These are phyloP conservation scores for Zasmidium citrigriseum DNA, from an alignment of 2,329 filamentous ascomycete species.

Conservation along the genomic window DNA sequence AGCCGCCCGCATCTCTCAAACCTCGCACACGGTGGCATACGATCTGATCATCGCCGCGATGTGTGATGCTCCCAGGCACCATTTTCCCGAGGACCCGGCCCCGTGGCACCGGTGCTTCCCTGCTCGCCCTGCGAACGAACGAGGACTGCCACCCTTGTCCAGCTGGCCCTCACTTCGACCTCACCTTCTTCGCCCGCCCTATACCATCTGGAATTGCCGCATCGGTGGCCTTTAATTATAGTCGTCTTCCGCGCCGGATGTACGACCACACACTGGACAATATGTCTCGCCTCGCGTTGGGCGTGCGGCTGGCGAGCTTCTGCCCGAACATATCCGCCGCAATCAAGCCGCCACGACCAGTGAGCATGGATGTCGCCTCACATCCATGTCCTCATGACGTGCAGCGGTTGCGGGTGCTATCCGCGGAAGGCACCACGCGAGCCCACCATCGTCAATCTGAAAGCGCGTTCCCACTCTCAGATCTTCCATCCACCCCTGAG, in stretches of 20 bases:
- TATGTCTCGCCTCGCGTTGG: neutral
- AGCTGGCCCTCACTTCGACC: neutral
- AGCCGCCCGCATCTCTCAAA: neutral
- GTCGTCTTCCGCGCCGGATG: neutral
- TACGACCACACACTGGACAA: neutral
- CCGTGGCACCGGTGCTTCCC: slow-evolving; percentile 15
- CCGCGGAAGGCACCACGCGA: neutral
- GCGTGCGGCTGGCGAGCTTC: neutral
- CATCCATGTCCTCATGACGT: neutral
- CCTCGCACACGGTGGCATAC: too few species aligned
- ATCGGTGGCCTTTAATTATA: neutral
- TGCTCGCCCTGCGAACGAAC: neutral
- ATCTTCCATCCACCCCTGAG: neutral
- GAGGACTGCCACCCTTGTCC: neutral
- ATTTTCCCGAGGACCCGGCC: slow-evolving; percentile 12
- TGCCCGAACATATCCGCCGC: slow-evolving; percentile 6
- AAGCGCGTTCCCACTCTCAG: neutral
- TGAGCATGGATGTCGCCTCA: neutral
- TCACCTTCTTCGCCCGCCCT: too few species aligned
- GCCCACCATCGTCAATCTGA: slow-evolving; percentile 1
- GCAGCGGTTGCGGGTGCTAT: slow-evolving; percentile 8
- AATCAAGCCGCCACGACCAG: neutral
- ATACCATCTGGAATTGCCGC: neutral
- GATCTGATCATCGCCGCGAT: slow-evolving; percentile 15
- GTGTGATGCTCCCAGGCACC: slow-evolving; percentile 16